Conservation (phyloP, 176 grass and related monocot species). For the Puya raimondii region DNA sequence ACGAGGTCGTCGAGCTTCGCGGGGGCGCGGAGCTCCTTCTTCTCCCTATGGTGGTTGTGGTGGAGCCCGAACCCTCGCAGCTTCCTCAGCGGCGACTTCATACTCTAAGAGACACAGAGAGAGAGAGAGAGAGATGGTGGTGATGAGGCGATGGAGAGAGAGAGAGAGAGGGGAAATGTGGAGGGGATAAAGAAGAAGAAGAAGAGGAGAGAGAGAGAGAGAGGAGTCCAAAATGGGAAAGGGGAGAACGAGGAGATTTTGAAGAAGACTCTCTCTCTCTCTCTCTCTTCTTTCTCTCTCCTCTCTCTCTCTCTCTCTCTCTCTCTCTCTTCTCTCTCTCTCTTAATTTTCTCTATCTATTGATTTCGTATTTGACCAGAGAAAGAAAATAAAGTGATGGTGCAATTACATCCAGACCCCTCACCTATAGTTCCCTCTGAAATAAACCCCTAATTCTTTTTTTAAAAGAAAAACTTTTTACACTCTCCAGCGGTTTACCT, state of each 20-base stretch:
- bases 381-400: no score
- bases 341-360: no score
- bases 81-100: conserved; percentile 88
- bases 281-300: no score
- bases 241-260: not conserved
- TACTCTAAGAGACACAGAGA: conserved; percentile 10
- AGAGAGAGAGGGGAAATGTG: not conserved
- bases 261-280: not conserved
- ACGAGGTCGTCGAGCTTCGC: conserved; percentile 81
- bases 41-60: conserved; percentile 31
- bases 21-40: conserved; percentile 32
- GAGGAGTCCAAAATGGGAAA: conserved; percentile 10
- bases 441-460: no score
- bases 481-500: no score
- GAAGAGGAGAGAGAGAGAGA: conserved; percentile 5
- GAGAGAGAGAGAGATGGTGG: not conserved
- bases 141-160: not conserved
- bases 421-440: no score
- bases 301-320: no score
- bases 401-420: no score
- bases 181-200: conserved; percentile 1
- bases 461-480: no score
- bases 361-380: no score
- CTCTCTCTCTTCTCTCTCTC: no score
- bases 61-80: conserved; percentile 43